Base-by-base conservation (phyloP, 805 yeast species). In the Tetrapisispora fleetii region DNA sequence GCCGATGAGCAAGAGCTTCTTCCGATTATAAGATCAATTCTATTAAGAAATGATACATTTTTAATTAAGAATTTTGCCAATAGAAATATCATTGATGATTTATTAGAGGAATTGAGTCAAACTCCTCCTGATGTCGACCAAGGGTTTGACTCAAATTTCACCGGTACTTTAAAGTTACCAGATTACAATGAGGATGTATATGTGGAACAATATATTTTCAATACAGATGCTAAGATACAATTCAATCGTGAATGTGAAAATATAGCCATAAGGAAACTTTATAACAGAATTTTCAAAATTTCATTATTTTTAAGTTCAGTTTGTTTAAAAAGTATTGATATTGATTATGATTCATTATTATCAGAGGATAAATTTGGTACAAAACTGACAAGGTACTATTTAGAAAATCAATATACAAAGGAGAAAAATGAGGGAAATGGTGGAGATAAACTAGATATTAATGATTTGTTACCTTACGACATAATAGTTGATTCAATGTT, bases 51-150 rank as follows among this genome's bases (percentile, higher is more conserved):
- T 43, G 65, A 64, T 48, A 58, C 61, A 7, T 61, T 64, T 43
- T 47, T 63, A 18, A 47, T 64, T 53, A 56, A 59, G 43, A 63
- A 64, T 49, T 63, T 58, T 47, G 67, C 68, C 8, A 57, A 62
- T 42, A 51, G 53, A 43, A 52, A 48, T 4, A 46, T 46, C 1
- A 35, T 63, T 18, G 57, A 54, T 43, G 50, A 39, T 2, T 46
- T 62, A 41, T 4, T 53, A 13, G 45, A 43, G 2, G 37, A 35
- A 3, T 40, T 60, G 36, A 35, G 21, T 13, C 21, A 13, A 2
- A 57, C 49, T 16, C 18, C 24, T 8, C 57, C 58, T 3, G 51
- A 53, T 27, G 21, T 40, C 2, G 32, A 44, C 4, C 55, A 55
- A 36, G 60, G 58, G 14, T 58, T 63, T 32, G 67, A 61, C 49